Evolutionary conservation across 2,329 filamentous ascomycete species (phyloP), one percentile per base, ranked within the genome.

Genomic region (Macroventuria anomochaeta): DNA sequence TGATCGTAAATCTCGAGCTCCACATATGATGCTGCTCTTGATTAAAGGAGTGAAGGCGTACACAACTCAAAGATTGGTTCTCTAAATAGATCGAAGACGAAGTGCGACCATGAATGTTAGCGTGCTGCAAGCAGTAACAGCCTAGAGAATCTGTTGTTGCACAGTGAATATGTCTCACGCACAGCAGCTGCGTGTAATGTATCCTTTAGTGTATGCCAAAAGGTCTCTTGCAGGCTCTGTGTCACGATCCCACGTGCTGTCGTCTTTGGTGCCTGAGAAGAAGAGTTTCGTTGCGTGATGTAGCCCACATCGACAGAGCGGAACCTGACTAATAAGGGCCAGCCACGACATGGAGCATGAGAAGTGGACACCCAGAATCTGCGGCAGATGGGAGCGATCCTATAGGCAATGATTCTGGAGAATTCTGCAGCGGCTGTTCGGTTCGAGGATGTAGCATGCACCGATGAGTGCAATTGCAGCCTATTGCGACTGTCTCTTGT

Each of bases 281-380:
- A 23, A 57, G 37, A 48, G 55, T 21, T 47, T 32, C 28, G 33
- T 36, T 54, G 46, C 38, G 47, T 44, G 49, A 32, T 42, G 53
- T 29, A 43, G 56, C 18, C 53, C 43, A 46, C 40, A 52, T 50
- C 42, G 51, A 53, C 44, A 60, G 52, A 49, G 52, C 54, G 44
- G 36, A 43, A 53, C 17, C 42, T 52, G 53, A 61, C 68, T 67
- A 69, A 72, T 69, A 53, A 66, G 57, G 60, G 62, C 20, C 44
- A 61, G 68, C 67, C 69, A 71, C 69, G 68, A 68, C 51, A 59
- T 39, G 54, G 32, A 53, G 51, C 55, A 55, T 56, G 36, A 55
- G 53, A 36, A 60, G 49, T 55, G 57, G 54, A 51, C 48, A 44
- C 33, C 34, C n/a, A 28, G 42, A 49, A 38, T 49, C 38, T 48